Base-by-base conservation (phyloP, 2,329 filamentous ascomycete genomes). In the Pseudogymnoascus sp. region DNA sequence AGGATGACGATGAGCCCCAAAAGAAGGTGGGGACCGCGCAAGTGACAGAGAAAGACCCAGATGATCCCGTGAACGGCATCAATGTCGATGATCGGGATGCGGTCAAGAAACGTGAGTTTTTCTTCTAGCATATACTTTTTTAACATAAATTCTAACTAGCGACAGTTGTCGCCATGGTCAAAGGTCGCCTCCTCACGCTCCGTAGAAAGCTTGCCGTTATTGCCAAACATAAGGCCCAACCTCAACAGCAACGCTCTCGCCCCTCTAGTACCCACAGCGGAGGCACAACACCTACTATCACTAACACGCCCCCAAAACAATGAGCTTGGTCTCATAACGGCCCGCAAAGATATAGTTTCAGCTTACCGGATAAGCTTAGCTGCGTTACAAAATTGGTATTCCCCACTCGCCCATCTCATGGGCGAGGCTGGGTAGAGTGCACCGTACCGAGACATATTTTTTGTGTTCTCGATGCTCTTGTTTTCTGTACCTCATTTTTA, bases 71-170 rank as follows among this genome's bases (percentile, higher is more conserved):
- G 62, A 79, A 80, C 68, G 81, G 81, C 8, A 75, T 84, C 68
- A 87, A 90, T 74, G 79, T 79, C 64, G 89, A 91, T 67, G 89
- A 93, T 74, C 84, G 89, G 70, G 83, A 88, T 70, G 84, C 87
- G 62, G 86, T 93, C 62, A 79, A 88, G 69, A 90, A 88, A 74
- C 85, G 89, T 92, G 80, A 78, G 84, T 78, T 62, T 3, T 21
- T 11, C 11, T 1, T 21, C 28, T 16, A 28, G 6, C 16, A 40
- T 60, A n/a, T 42, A 18, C 9, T 38, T 59, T 23, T 59, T 23
- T 12, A 46, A 11, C 23, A 42, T 69, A 75, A 67, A 77, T 68
- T 63, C 68, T 76, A 70, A 76, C 68, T 25, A 21, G 16, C 11
- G 11, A 3, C 49, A 86, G 85, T 88, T 79, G 84, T 87, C 64